Conservation (phyloP, 164 flowering plant genomes). For the Annona cherimola region DNA sequence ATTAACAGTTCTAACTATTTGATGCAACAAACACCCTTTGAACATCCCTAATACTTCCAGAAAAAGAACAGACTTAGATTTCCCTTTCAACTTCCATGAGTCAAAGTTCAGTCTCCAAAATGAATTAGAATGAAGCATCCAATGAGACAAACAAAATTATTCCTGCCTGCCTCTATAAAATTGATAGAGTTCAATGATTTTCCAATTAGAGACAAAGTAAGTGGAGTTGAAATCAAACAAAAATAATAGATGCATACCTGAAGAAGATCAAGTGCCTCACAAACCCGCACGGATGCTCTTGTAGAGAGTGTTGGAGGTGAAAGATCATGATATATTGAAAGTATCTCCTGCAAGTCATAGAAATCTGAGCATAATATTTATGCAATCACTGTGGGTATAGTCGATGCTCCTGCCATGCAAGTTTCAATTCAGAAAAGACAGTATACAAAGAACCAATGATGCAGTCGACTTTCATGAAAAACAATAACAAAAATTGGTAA, state of each 20-base stretch:
- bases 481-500: background rate
- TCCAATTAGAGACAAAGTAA: background rate
- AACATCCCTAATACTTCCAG: background rate
- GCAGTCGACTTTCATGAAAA: background rate
- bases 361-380: background rate
- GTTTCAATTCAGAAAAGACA: background rate
- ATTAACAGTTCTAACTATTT: background rate
- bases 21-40: background rate
- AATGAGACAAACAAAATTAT: background rate
- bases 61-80: background rate
- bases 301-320: conserved; percentile 77
- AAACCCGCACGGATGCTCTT: conserved; percentile 76
- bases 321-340: conserved; percentile 73
- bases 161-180: background rate
- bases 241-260: conserved; percentile 39
- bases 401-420: background rate
- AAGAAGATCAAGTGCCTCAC: conserved; percentile 92
- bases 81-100: background rate
- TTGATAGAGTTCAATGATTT: background rate
- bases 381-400: background rate
- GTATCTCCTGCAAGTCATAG: conserved; percentile 59
- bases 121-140: background rate
- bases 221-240: background rate
- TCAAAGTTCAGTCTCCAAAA: background rate
- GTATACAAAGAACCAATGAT: background rate